Evolutionary conservation across 106 monocot genomes (phyloP).

Genomic region (Platanthera guangdongensis): DNA sequence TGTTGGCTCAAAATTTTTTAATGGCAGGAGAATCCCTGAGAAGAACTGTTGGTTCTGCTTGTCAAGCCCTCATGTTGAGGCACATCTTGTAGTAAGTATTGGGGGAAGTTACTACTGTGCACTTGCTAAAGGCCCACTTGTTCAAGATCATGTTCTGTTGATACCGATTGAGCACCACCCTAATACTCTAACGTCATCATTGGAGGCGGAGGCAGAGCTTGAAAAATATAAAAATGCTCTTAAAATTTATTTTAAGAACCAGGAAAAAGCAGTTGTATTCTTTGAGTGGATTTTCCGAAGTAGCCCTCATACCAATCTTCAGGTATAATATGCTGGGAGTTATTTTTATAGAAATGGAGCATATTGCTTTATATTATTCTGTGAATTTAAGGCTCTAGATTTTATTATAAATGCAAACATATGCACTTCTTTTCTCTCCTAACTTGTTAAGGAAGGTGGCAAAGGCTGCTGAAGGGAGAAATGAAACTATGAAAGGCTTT

Average conservation of each 20-base stretch:
- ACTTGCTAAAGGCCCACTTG: constrained; percentile 89
- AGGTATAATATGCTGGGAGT: constrained; percentile 34
- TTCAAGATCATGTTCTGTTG: constrained; percentile 65
- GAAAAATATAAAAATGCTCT: constrained; percentile 55
- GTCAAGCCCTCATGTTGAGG: constrained; percentile 81
- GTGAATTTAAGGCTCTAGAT: neutral
- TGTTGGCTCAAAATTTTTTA: neutral
- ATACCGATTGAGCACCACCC: constrained; percentile 89
- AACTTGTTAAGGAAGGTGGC: neutral
- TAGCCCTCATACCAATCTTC: constrained; percentile 81
- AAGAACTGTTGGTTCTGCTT: constrained; percentile 96
- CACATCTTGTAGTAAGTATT: constrained; percentile 70
- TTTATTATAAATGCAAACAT: neutral
- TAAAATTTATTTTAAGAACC: constrained; percentile 51
- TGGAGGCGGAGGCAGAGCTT: constrained; percentile 63
- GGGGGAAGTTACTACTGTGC: constrained; percentile 88
- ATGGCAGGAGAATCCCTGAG: constrained; percentile 33
- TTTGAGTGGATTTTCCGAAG: constrained; percentile 72
- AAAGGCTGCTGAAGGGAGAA: too few species aligned
- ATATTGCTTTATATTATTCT: neutral
- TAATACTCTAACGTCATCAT: constrained; percentile 52
- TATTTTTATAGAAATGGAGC: neutral
- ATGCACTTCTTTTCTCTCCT: neutral
- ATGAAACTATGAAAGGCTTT: too few species aligned
- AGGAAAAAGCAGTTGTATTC: constrained; percentile 56